These are phyloP conservation scores for Dothideomycetes sp. DNA, from an alignment of 2,329 filamentous ascomycete genomes.

Conservation along the genomic window DNA sequence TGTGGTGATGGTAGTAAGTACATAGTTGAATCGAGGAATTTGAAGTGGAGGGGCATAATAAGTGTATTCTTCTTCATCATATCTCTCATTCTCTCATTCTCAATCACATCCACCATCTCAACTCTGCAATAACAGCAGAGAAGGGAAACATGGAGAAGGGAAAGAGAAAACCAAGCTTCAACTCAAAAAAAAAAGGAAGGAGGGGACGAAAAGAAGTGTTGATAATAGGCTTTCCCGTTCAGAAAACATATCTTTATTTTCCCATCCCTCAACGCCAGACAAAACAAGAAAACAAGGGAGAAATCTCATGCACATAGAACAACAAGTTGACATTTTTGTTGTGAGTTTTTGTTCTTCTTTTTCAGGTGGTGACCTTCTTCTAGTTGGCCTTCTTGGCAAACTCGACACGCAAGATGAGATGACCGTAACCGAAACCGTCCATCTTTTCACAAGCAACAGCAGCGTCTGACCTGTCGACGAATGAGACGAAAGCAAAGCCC, in stretches of 20 bases:
- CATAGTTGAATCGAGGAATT: no score
- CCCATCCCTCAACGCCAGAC: slow-evolving; percentile 8
- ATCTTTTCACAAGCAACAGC: slow-evolving; percentile 92
- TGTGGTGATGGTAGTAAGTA: no score
- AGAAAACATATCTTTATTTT: slow-evolving; percentile 6
- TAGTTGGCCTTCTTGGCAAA: slow-evolving; percentile 60
- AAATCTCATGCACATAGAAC: slow-evolving; percentile 1
- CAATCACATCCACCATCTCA: background rate
- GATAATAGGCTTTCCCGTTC: background rate
- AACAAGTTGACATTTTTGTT: background rate
- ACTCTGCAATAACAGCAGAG: background rate
- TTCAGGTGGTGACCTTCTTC: background rate
- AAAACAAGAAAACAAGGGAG: background rate
- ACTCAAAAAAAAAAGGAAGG: slow-evolving; percentile 7
- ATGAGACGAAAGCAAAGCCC: slow-evolving; percentile 98
- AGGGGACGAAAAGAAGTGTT: background rate
- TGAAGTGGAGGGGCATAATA: slow-evolving; percentile 7
- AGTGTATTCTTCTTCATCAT: slow-evolving; percentile 8
- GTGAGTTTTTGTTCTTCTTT: background rate
- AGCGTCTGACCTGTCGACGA: slow-evolving; percentile 80
- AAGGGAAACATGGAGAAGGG: background rate
- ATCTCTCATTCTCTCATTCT: background rate
- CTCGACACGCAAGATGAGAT: slow-evolving; percentile 78
- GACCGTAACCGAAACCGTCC: slow-evolving; percentile 87
- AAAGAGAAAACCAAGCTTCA: background rate